Evolutionary conservation across 192 early-diverging fungal species (phyloP).

Genomic region (Thoreauomyces humboldtii): DNA sequence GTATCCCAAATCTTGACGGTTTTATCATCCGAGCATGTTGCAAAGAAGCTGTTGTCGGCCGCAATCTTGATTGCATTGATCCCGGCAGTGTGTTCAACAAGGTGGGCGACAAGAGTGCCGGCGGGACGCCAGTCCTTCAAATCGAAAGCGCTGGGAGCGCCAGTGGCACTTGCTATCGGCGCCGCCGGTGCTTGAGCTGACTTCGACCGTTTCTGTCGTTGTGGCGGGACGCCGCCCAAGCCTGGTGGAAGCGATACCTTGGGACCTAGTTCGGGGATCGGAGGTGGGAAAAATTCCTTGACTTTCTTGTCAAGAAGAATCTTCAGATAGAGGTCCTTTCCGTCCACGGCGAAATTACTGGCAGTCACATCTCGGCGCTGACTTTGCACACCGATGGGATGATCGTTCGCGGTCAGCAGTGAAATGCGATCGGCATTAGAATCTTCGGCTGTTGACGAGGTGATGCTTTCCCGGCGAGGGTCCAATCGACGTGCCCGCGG

Average conservation of each 20-base stretch:
- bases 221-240: not conserved
- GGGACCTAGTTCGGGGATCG: slow-evolving; percentile 38
- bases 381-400: slow-evolving; percentile 4
- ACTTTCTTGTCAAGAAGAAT: slow-evolving; percentile 43
- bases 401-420: slow-evolving; percentile 13
- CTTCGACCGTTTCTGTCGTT: not conserved
- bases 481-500: not conserved
- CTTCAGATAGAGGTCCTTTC: slow-evolving; percentile 31
- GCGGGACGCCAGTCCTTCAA: slow-evolving; percentile 71
- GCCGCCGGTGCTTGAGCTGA: not conserved
- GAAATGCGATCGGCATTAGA: slow-evolving; percentile 4
- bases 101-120: slow-evolving; percentile 72
- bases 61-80: slow-evolving; percentile 45
- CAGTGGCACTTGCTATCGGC: too few relatives aligned
- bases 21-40: slow-evolving; percentile 46
- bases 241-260: slow-evolving; percentile 16
- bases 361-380: not conserved
- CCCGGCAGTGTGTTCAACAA: slow-evolving; percentile 73
- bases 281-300: slow-evolving; percentile 40
- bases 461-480: not conserved
- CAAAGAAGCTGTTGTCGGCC: slow-evolving; percentile 53
- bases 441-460: slow-evolving; percentile 2
- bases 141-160: slow-evolving; percentile 16
- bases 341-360: slow-evolving; percentile 26
- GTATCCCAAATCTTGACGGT: slow-evolving; percentile 56